Evolutionary conservation across 306 rosid genomes (phyloP).

Genomic region (Vicia villosa): DNA sequence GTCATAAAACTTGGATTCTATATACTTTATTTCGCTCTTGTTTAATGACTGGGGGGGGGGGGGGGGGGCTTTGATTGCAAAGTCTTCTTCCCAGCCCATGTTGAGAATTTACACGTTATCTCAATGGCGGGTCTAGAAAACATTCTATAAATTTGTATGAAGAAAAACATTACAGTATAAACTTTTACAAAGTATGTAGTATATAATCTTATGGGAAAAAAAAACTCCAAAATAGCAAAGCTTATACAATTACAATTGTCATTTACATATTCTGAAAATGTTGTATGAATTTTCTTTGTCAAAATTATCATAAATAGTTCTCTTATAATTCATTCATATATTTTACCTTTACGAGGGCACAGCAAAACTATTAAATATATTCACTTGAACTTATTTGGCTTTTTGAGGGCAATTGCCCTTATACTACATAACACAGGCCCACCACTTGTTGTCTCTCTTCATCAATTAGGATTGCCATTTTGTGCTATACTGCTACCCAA

Average conservation of each 20-base stretch:
- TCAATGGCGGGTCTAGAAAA: not conserved
- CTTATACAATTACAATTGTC: not conserved
- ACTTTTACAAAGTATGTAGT: not conserved
- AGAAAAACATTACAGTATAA: not conserved
- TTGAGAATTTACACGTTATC: not conserved
- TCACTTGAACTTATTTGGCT: too few relatives aligned
- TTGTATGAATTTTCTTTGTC: not conserved
- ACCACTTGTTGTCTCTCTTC: too few relatives aligned
- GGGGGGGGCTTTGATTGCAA: not conserved
- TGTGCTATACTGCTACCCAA: not conserved
- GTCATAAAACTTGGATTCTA: constrained; percentile 8
- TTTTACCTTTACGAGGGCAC: too few relatives aligned
- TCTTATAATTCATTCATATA: too few relatives aligned
- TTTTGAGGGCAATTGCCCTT: too few relatives aligned
- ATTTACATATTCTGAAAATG: not conserved
- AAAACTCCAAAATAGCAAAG: not conserved
- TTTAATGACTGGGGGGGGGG: not conserved
- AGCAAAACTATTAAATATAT: too few relatives aligned
- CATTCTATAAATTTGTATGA: not conserved
- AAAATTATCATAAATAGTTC: not conserved
- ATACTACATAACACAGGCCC: too few relatives aligned
- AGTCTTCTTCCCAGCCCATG: constrained; percentile 2
- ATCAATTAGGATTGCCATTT: too few relatives aligned
- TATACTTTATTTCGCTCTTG: not conserved
- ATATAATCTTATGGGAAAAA: not conserved